A percentile compares a stretch with the other conserved stretches of the same genome.
These are phyloP conservation scores for Galerina marginata DNA, from an alignment of 768 basidiomycete genomes.

Conservation along the genomic window DNA sequence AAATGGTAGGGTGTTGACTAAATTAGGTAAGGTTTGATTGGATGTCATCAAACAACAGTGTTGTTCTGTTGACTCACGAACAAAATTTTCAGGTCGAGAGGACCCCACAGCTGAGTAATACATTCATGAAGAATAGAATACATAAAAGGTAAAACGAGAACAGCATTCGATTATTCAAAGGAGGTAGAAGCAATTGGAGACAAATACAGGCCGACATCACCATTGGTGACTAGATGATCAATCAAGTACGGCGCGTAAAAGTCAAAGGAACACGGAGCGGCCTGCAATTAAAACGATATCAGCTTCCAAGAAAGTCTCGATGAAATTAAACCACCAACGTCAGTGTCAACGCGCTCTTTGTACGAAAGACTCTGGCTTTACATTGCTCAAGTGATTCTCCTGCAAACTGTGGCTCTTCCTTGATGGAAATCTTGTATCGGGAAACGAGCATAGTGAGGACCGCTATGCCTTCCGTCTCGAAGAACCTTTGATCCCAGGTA, in stretches of 20 bases:
- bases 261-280: slow-evolving; percentile 32
- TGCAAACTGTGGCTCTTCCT: slow-evolving; percentile 54
- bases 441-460: slow-evolving; percentile 52
- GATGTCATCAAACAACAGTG: too few relatives aligned
- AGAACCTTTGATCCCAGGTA: slow-evolving; percentile 35
- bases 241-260: slow-evolving; percentile 20
- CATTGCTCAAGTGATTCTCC: slow-evolving; percentile 51
- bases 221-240: too few relatives aligned
- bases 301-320: neutral
- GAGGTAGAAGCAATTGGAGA: too few relatives aligned
- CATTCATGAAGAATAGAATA: too few relatives aligned
- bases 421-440: slow-evolving; percentile 51
- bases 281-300: neutral
- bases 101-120: too few relatives aligned
- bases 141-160: too few relatives aligned
- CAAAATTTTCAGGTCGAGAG: too few relatives aligned
- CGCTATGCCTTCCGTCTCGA: slow-evolving; percentile 56
- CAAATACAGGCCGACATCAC: too few relatives aligned
- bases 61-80: too few relatives aligned
- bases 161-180: too few relatives aligned
- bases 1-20: too few relatives aligned
- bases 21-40: too few relatives aligned
- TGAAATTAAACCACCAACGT: slow-evolving; percentile 12
- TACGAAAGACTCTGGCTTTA: slow-evolving; percentile 45
- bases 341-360: slow-evolving; percentile 41